These are phyloP conservation scores for Colletotrichum sublineola DNA, from an alignment of 2,329 filamentous ascomycete species.

Conservation along the genomic window DNA sequence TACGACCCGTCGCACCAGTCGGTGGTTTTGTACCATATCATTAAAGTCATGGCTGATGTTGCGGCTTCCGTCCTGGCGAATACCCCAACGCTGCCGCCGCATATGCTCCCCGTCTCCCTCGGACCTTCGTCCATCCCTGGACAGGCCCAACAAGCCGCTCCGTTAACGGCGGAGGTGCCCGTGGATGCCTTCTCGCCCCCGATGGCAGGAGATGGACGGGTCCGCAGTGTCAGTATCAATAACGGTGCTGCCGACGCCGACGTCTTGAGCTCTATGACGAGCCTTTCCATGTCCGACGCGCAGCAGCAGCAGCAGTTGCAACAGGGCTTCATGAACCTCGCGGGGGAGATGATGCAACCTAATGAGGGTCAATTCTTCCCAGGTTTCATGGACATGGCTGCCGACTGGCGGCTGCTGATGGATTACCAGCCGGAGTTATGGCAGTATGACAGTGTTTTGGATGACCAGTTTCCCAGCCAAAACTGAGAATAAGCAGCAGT, in stretches of 20 bases:
- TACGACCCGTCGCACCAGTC: slow-evolving; percentile 27
- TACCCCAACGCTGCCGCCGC: slow-evolving; percentile 34
- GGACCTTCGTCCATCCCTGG: not conserved
- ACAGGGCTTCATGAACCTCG: slow-evolving; percentile 9
- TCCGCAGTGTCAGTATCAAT: slow-evolving; percentile 22
- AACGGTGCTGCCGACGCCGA: slow-evolving; percentile 6
- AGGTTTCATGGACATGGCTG: slow-evolving; percentile 28
- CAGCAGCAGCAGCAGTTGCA: slow-evolving; percentile 21
- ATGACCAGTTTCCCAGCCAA: slow-evolving; percentile 12
- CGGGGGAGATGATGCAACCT: not conserved
- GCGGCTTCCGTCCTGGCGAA: slow-evolving; percentile 35
- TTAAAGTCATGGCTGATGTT: slow-evolving; percentile 31
- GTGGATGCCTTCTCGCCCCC: slow-evolving; percentile 2
- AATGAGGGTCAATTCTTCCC: slow-evolving; percentile 15
- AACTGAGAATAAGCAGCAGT: not conserved
- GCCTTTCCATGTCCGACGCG: slow-evolving; percentile 29
- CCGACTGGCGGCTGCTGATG: slow-evolving; percentile 35
- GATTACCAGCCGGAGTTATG: slow-evolving; percentile 37
- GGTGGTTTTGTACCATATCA: slow-evolving; percentile 29
- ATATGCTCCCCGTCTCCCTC: slow-evolving; percentile 29
- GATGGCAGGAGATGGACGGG: not conserved
- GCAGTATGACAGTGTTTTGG: slow-evolving; percentile 27
- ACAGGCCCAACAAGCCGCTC: not conserved
- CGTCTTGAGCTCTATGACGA: slow-evolving; percentile 26
- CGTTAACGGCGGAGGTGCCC: not conserved